Conservation (phyloP, 371 early-diverging fungal genomes). For the Syncephalastrum contaminatum region DNA sequence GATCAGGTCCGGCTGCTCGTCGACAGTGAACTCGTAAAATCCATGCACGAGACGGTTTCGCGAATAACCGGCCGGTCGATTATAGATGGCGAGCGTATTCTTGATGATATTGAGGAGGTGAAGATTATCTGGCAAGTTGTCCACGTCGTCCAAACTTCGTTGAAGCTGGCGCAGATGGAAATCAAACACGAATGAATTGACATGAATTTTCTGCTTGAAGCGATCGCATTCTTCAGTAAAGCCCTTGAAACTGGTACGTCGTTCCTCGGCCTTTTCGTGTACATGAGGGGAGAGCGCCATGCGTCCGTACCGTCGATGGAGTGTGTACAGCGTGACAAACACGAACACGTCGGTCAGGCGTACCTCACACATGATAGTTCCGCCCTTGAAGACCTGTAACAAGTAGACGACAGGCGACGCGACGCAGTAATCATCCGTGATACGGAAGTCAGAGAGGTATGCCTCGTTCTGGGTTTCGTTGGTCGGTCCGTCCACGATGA, state of each 20-base stretch:
- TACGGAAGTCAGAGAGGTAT: slow-evolving; percentile 31
- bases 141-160: slow-evolving; percentile 49
- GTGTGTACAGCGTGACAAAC: slow-evolving; percentile 72
- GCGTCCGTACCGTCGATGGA: slow-evolving; percentile 67
- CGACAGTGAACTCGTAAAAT: slow-evolving; percentile 30
- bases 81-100: slow-evolving; percentile 57
- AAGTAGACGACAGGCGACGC: slow-evolving; percentile 66
- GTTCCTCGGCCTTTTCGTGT: slow-evolving; percentile 47
- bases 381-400: slow-evolving; percentile 63
- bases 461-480: slow-evolving; percentile 25
- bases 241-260: slow-evolving; percentile 53
- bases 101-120: slow-evolving; percentile 63
- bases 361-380: slow-evolving; percentile 75
- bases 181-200: slow-evolving; percentile 83
- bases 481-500: slow-evolving; percentile 40
- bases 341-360: slow-evolving; percentile 70
- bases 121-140: slow-evolving; percentile 39
- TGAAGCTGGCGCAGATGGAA: slow-evolving; percentile 74
- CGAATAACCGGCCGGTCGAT: slow-evolving; percentile 63
- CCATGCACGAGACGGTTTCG: slow-evolving; percentile 61
- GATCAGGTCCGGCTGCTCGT: slow-evolving; percentile 31
- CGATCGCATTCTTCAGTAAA: slow-evolving; percentile 71
- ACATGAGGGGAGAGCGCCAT: slow-evolving; percentile 42
- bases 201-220: slow-evolving; percentile 69
- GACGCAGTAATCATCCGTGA: slow-evolving; percentile 28